Percentiles rank a stretch among this genome's conserved stretches.
phyloP scores from a whole-genome alignment of 2,329 filamentous ascomycete genomes.

The Pseudonectria buxi region DNA sequence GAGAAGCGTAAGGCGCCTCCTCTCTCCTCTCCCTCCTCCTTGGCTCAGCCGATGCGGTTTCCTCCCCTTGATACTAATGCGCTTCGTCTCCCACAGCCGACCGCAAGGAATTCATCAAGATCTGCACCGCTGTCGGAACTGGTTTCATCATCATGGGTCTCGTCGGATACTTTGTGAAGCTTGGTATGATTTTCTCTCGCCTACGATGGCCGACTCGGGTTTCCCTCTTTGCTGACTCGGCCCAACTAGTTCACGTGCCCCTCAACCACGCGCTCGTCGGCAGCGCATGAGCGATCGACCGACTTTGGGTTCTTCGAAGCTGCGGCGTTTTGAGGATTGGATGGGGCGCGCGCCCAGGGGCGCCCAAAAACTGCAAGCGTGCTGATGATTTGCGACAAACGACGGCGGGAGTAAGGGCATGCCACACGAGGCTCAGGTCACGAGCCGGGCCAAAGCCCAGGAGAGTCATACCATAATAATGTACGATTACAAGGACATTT shows the following conservation, averaged over 20 bases:
- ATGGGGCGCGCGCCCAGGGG: too few relatives aligned
- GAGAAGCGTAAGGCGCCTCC: slow-evolving; percentile 47
- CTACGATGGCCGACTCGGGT: background rate
- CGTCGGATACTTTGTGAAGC: slow-evolving; percentile 64
- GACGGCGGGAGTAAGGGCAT: too few relatives aligned
- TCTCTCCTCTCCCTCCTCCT: background rate
- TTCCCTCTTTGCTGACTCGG: background rate
- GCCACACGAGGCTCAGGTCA: too few relatives aligned
- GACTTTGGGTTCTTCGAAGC: background rate
- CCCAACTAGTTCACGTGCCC: slow-evolving; percentile 55
- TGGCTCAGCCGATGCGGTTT: background rate
- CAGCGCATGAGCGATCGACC: slow-evolving; percentile 44
- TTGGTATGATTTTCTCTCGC: slow-evolving; percentile 42
- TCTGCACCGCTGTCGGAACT: slow-evolving; percentile 56
- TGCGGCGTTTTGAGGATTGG: too few relatives aligned
- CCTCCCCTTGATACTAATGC: slow-evolving; percentile 4
- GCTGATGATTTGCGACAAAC: too few relatives aligned
- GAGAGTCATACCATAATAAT: too few relatives aligned
- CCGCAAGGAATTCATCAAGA: slow-evolving; percentile 37
- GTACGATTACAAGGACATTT: too few relatives aligned
- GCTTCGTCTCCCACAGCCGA: slow-evolving; percentile 25
- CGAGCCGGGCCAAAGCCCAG: too few relatives aligned
- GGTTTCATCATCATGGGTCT: slow-evolving; percentile 66
- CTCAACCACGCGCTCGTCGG: slow-evolving; percentile 65
- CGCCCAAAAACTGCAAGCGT: too few relatives aligned